Percentiles rank a stretch among this genome's conserved stretches.
phyloP scores from a whole-genome alignment of 768 basidiomycete genomes.

The Agrocybe praecox region DNA sequence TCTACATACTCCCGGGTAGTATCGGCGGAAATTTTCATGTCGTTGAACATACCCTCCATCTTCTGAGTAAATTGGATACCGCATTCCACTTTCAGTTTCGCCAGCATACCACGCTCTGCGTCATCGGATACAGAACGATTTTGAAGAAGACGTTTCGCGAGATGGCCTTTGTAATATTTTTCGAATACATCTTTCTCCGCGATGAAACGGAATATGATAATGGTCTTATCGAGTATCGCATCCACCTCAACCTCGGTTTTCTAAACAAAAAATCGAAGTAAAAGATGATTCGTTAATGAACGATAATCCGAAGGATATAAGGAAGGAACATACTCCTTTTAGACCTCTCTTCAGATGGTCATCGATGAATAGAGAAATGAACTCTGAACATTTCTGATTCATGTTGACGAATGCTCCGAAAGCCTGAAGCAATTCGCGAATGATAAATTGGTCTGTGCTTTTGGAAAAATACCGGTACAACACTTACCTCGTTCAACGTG shows the following conservation, averaged over 20 bases:
- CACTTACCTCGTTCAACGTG: constrained; percentile 78
- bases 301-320: too few species aligned
- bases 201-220: constrained; percentile 92
- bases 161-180: constrained; percentile 94
- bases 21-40: constrained; percentile 89
- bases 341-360: constrained; percentile 94
- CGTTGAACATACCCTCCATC: constrained; percentile 98
- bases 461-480: not conserved
- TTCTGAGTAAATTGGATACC: constrained; percentile 98
- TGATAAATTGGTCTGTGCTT: not conserved
- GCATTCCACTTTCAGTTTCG: constrained; percentile 95
- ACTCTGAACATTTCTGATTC: constrained; percentile 89
- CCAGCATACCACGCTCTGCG: constrained; percentile 95
- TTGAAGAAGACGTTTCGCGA: constrained; percentile 88
- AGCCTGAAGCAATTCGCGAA: constrained; percentile 66
- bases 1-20: constrained; percentile 74
- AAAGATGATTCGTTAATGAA: not conserved
- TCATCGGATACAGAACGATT: constrained; percentile 94
- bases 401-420: constrained; percentile 91
- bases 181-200: constrained; percentile 98
- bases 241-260: constrained; percentile 96
- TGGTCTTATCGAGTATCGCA: constrained; percentile 88
- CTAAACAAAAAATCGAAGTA: constrained; percentile 41
- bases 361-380: constrained; percentile 95
- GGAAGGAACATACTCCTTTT: constrained; percentile 71